Percentiles rank a stretch among this genome's conserved stretches.
Conservation (phyloP, 1,139 yeast genomes). For the Kodamaea ohmeri region DNA sequence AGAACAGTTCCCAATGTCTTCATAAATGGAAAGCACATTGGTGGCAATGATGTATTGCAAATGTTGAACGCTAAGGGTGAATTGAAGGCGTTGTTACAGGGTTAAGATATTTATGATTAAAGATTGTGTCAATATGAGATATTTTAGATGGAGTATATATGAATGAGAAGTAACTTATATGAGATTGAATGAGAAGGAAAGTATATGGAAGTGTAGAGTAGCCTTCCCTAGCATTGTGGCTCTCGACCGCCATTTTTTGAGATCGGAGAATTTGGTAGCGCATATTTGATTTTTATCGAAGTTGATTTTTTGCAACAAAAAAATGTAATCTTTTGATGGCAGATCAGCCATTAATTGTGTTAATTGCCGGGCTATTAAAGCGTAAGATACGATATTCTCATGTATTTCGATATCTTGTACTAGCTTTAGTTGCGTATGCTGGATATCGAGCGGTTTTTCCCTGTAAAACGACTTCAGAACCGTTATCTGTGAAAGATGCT, state of each 20-base stretch:
- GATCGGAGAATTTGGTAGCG: slow-evolving; percentile 5
- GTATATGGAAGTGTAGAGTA: too few relatives aligned
- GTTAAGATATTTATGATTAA: too few relatives aligned
- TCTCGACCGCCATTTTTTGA: too few relatives aligned
- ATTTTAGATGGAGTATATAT: too few relatives aligned
- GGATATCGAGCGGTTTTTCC: not conserved
- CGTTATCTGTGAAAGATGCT: slow-evolving; percentile 1
- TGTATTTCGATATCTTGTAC: not conserved
- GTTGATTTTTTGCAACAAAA: slow-evolving; percentile 4
- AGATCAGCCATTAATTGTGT: not conserved
- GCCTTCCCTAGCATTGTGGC: not conserved
- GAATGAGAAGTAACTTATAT: too few relatives aligned
- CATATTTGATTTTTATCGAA: not conserved
- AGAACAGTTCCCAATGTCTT: slow-evolving; percentile 21
- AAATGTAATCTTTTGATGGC: not conserved
- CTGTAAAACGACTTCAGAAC: too few relatives aligned
- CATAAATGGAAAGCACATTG: slow-evolving; percentile 20
- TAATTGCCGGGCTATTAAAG: not conserved
- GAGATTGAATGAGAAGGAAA: too few relatives aligned
- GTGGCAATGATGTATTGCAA: slow-evolving; percentile 20
- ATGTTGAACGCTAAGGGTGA: slow-evolving; percentile 15
- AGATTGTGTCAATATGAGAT: too few relatives aligned
- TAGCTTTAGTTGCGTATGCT: not conserved
- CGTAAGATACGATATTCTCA: not conserved
- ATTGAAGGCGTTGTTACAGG: slow-evolving; percentile 12